Evolutionary conservation across 306 rosid species (phyloP).

Genomic region (Cucurbita moschata): DNA sequence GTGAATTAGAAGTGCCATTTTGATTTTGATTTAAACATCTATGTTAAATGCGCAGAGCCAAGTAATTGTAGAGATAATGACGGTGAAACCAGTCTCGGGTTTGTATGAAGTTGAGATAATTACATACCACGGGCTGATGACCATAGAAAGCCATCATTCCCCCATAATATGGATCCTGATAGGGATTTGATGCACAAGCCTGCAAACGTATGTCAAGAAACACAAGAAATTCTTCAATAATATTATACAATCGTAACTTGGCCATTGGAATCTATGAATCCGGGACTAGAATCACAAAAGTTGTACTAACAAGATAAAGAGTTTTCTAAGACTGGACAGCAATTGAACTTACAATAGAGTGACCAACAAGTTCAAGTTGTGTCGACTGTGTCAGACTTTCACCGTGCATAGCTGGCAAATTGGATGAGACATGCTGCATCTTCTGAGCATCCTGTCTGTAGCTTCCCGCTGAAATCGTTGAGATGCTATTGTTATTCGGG

Average conservation of each 20-base stretch:
- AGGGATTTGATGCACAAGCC: constrained; percentile 89
- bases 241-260: constrained; percentile 2
- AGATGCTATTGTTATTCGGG: neutral
- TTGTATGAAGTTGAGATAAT: neutral
- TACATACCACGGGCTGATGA: constrained; percentile 66
- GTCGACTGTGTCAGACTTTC: constrained; percentile 46
- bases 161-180: constrained; percentile 70
- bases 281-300: constrained; percentile 6
- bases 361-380: constrained; percentile 88
- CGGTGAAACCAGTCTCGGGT: neutral
- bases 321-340: neutral
- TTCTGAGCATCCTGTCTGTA: constrained; percentile 45
- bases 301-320: neutral
- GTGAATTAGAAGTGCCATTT: neutral
- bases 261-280: neutral
- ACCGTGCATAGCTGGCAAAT: constrained; percentile 36
- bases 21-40: neutral
- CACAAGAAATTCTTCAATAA: constrained; percentile 5
- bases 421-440: constrained; percentile 33
- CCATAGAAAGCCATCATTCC: constrained; percentile 89
- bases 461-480: constrained; percentile 25
- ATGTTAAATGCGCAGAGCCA: neutral
- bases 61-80: neutral
- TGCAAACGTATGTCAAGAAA: constrained; percentile 30
- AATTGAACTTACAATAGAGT: constrained; percentile 58